Base-by-base conservation (phyloP, 805 yeast genomes). In the Clavispora phyllophila region DNA sequence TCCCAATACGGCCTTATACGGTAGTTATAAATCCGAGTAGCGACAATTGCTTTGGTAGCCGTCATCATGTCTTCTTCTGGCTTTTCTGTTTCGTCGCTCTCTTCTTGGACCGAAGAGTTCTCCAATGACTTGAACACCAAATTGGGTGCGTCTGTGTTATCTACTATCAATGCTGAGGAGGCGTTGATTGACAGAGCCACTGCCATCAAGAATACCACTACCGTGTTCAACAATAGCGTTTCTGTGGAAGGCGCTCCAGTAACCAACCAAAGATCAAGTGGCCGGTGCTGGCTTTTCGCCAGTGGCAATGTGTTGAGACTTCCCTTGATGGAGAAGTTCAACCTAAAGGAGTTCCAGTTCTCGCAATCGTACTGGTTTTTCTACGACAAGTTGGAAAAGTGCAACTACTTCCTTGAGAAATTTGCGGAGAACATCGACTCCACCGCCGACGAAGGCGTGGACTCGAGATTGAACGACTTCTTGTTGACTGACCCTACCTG, bases 231-330 rank as follows among this genome's bases (percentile, higher is more conserved):
- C 56, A 51, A 62, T 44, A 62, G 60, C 41, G 68, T 77, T 27
- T 66, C 66, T 35, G 63, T 65, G 4, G 81, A 78, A 52, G 84
- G 82, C 3, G 54, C 77, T 1, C 89, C 90, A 20, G 73, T 84
- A 38, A 48, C 50, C 17, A 46, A 46, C 38, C 57, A 53, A 37
- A 46, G 43, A 25, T 24, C 49, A n/a, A 46, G 54, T 24, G 57
- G 56, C 18, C 36, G 56, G 25, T 51, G 57, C 37, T 53, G 57
- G 57, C 46, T 53, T n/a, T 51, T 51, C 31, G 57, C 57, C 5
- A 43, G 49, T 14, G 50, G 52, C 7, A 53, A 53, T 33, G 54
- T 51, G 23, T 41, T 51, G 44, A 36, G 57, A 18, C 46, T 48
- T 32, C 45, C 46, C 9, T 38, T 53, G 10, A 51, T 51, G 53